These are phyloP conservation scores for Phascolomyces articulosus DNA, from an alignment of 371 early-diverging fungal genomes.

Conservation along the genomic window DNA sequence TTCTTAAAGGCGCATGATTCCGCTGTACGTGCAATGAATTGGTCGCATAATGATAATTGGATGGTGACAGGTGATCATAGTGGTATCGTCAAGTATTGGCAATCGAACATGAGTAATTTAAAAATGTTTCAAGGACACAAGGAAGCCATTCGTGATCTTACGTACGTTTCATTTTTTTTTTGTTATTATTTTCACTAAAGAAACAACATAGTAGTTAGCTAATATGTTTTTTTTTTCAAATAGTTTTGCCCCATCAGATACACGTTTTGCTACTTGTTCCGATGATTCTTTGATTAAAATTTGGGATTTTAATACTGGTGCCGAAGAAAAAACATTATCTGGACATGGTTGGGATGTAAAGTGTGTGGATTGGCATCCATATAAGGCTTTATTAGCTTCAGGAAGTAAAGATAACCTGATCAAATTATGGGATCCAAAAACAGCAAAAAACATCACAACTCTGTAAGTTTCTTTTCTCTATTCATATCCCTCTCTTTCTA, in stretches of 20 bases:
- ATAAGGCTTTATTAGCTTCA: constrained; percentile 94
- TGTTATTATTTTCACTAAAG: background rate
- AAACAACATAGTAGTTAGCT: too few species aligned
- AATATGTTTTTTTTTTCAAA: background rate
- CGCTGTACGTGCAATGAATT: constrained; percentile 96
- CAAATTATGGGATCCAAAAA: constrained; percentile 99
- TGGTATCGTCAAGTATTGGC: constrained; percentile 99
- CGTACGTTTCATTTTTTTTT: constrained; percentile 41
- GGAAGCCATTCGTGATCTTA: constrained; percentile 91
- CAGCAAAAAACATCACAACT: constrained; percentile 87
- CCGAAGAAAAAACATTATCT: constrained; percentile 83
- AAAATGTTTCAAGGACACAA: constrained; percentile 94
- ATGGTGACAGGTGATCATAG: constrained; percentile 96
- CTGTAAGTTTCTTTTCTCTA: constrained; percentile 63
- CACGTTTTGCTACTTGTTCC: constrained; percentile 97
- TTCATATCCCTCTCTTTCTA: too few species aligned
- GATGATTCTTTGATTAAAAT: constrained; percentile 98
- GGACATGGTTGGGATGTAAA: constrained; percentile 99
- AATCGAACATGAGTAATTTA: constrained; percentile 98
- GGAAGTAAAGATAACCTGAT: constrained; percentile 99
- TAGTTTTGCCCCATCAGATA: constrained; percentile 69
- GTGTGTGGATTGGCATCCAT: constrained; percentile 99
- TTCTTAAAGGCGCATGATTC: constrained; percentile 85
- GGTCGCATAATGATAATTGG: constrained; percentile 98
- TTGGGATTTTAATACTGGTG: constrained; percentile 93